Evolutionary conservation across 208 protist genomes (phyloP).

Genomic region (Leishmania mexicana): DNA sequence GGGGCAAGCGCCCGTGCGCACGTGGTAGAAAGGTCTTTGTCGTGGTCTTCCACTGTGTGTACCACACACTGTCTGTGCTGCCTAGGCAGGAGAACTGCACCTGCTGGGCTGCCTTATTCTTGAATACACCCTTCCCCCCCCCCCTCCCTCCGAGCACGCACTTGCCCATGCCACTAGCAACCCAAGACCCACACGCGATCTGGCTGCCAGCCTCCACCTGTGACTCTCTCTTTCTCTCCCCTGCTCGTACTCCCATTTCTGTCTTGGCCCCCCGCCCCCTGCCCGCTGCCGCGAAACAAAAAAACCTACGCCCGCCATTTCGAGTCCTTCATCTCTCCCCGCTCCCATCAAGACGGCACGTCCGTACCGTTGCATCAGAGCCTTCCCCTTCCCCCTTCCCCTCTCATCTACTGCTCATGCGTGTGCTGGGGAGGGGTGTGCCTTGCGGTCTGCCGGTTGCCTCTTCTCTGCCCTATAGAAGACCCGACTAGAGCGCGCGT

Average conservation of each 20-base stretch:
- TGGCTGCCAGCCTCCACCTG: constrained; percentile 5
- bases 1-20: neutral
- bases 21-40: neutral
- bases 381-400: neutral
- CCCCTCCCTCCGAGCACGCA: neutral
- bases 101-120: neutral
- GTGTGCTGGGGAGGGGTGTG: neutral
- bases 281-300: neutral
- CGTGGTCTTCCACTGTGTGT: neutral
- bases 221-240: constrained; percentile 11
- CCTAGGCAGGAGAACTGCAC: neutral
- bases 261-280: neutral
- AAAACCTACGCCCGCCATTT: neutral
- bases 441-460: neutral
- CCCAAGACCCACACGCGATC: neutral
- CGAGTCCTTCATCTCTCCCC: neutral
- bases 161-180: neutral
- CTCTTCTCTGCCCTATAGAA: neutral
- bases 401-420: neutral
- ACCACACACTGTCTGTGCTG: neutral
- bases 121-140: neutral
- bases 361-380: neutral
- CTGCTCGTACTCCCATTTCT: neutral
- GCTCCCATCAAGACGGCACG: neutral
- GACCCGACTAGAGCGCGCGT: neutral